Evolutionary conservation across 495 filamentous ascomycete species (phyloP), one percentile per base, ranked within the genome.

Genomic region (Hypoxylon intermedium): DNA sequence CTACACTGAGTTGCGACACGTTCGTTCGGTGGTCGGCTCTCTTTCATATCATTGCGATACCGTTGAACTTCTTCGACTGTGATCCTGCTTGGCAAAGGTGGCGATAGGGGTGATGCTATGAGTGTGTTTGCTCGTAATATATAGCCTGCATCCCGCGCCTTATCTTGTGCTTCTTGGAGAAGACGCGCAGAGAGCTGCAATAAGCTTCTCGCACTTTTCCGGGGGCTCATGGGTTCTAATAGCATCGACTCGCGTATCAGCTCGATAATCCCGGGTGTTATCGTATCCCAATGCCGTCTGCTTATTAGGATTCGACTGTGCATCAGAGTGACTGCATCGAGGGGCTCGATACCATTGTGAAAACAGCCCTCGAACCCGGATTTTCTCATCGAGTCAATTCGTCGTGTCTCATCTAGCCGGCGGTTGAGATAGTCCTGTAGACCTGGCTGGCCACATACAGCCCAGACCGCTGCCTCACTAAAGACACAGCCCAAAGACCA

Each of bases 401-500:
- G 15, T 42, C 11, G 5, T 1, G 38, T 42, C 38, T 42, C 38
- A 3, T 42, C 18, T 6, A 21, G 5, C 7, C 38, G 38, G 13
- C 38, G 16, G 9, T 23, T 12, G 18, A 20, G 2, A 21, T 42
- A 42, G 7, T 24, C 18, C 15, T 42, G 18, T 24, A 9, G 38
- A 9, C 38, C 38, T 12, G 16, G 16, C 18, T 42, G 16, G 38
- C 38, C 38, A 11, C 38, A 42, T 2, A 42, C 38, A 5, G 38
- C 38, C 38, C 38, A 42, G 11, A 42, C 38, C 6, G 38, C 38
- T 3, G 38, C 38, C n/a, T 42, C 38, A 18, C 38, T 42, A 18
- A 42, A 42, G 38, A 42, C 38, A 18, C 38, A 42, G 1, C 38
- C 38, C 20, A 42, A 11, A n/a, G 38, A 42, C 38, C 38, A 42